Evolutionary conservation across 768 basidiomycete genomes (phyloP).

Genomic region (Mycena crocata): DNA sequence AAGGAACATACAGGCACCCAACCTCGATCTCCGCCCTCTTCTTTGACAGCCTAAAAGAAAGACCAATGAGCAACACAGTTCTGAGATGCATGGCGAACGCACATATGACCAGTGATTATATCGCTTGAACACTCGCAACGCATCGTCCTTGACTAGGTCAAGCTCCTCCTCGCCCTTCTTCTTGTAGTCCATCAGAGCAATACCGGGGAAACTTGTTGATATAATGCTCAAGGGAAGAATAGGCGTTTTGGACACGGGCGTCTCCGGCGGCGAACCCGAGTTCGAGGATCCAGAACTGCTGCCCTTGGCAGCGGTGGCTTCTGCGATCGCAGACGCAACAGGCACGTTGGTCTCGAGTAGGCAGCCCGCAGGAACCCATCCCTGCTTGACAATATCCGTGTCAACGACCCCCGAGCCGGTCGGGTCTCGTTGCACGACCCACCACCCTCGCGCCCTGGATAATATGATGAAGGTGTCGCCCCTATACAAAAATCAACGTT

Average conservation of each 20-base stretch:
- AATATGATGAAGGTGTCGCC: conserved; percentile 95
- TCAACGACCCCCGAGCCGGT: conserved; percentile 84
- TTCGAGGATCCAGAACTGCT: conserved; percentile 40
- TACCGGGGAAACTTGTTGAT: conserved; percentile 96
- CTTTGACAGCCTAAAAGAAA: conserved; percentile 83
- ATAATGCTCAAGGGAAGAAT: conserved; percentile 93
- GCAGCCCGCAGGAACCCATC: conserved; percentile 99
- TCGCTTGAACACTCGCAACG: conserved; percentile 93
- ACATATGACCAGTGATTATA: conserved; percentile 99
- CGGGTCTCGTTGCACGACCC: conserved; percentile 97
- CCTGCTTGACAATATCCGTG: conserved; percentile 83
- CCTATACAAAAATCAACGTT: conserved; percentile 54
- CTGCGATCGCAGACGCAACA: conserved; percentile 87
- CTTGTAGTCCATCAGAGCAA: conserved; percentile 96
- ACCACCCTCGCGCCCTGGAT: conserved; percentile 97
- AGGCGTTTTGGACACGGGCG: conserved; percentile 71
- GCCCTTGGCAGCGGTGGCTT: conserved; percentile 74
- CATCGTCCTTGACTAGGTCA: conserved; percentile 88
- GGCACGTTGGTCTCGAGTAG: conserved; percentile 93
- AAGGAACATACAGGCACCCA: conserved; percentile 86
- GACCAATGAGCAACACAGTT: conserved; percentile 26
- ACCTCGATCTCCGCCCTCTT: conserved; percentile 92
- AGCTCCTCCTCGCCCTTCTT: conserved; percentile 95
- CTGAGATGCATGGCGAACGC: conserved; percentile 38
- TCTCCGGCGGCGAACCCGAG: conserved; percentile 51